Conservation (phyloP, 2,329 filamentous ascomycete species). For the Camillea tinctor region DNA sequence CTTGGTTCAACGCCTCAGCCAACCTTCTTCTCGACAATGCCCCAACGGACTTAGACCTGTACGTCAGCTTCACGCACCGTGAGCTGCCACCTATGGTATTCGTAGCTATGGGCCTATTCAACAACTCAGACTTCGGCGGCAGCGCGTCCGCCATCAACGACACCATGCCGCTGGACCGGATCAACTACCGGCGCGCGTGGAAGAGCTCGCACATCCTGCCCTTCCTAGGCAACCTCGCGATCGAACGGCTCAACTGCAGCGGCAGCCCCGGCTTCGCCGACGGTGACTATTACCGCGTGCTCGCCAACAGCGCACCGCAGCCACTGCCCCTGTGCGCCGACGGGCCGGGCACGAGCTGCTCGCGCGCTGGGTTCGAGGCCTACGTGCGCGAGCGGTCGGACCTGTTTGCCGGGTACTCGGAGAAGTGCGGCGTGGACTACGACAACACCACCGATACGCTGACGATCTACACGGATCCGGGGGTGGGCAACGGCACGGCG, state of each 20-base stretch:
- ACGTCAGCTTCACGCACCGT: slow-evolving; percentile 67
- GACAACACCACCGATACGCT: slow-evolving; percentile 29
- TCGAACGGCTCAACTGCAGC: slow-evolving; percentile 62
- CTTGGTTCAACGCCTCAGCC: slow-evolving; percentile 65
- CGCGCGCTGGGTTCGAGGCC: slow-evolving; percentile 36
- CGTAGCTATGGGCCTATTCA: slow-evolving; percentile 68
- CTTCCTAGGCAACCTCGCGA: slow-evolving; percentile 64
- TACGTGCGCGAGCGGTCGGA: slow-evolving; percentile 40
- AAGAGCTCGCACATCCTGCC: slow-evolving; percentile 61
- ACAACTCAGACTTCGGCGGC: slow-evolving; percentile 59
- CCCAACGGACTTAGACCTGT: slow-evolving; percentile 53
- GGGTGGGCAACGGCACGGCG: slow-evolving; percentile 27
- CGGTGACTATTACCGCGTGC: slow-evolving; percentile 48
- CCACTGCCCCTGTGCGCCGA: slow-evolving; percentile 41
- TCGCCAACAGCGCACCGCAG: slow-evolving; percentile 45
- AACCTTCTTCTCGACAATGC: slow-evolving; percentile 42
- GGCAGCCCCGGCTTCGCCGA: slow-evolving; percentile 54
- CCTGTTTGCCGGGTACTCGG: slow-evolving; percentile 41
- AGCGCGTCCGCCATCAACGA: slow-evolving; percentile 52
- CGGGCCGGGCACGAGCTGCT: slow-evolving; percentile 45
- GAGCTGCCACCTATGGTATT: slow-evolving; percentile 66
- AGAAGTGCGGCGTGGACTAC: slow-evolving; percentile 35
- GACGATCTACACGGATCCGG: slow-evolving; percentile 27
- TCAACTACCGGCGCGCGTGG: slow-evolving; percentile 65
- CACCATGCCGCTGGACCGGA: slow-evolving; percentile 62